phyloP scores from a whole-genome alignment of 176 grass and related monocot genomes.

The Tuctoria greenei region DNA sequence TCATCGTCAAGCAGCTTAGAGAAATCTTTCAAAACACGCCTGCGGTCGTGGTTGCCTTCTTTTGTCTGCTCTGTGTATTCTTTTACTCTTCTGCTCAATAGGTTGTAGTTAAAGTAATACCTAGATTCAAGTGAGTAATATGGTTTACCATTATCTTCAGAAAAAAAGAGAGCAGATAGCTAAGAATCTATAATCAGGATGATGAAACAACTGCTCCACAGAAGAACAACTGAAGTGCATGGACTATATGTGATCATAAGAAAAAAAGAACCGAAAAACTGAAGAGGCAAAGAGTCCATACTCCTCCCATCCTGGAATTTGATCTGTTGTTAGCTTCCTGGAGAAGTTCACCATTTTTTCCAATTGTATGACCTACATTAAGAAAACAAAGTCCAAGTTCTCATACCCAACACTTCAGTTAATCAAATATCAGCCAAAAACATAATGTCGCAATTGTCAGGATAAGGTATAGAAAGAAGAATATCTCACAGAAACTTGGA shows the following conservation, averaged over 20 bases:
- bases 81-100: conserved; percentile 53
- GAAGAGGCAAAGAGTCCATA: conserved; percentile 7
- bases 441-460: not conserved
- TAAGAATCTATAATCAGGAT: not conserved
- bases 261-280: not conserved
- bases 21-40: conserved; percentile 53
- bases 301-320: conserved; percentile 44
- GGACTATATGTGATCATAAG: not conserved
- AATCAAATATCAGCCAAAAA: conserved; percentile 8
- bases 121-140: conserved; percentile 28
- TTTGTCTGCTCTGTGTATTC: conserved; percentile 52
- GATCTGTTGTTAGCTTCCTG: conserved; percentile 35
- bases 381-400: not conserved
- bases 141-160: not conserved
- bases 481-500: not conserved
- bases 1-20: conserved; percentile 58
- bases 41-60: conserved; percentile 20
- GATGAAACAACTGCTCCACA: not conserved
- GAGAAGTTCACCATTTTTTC: conserved; percentile 46
- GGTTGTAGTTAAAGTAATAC: conserved; percentile 59
- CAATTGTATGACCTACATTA: not conserved
- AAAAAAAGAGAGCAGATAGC: not conserved
- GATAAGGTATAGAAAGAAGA: not conserved
- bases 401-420: not conserved
- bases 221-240: not conserved